Evolutionary conservation across 2,329 filamentous ascomycete species (phyloP).

Genomic region (Diaporthe sp.): DNA sequence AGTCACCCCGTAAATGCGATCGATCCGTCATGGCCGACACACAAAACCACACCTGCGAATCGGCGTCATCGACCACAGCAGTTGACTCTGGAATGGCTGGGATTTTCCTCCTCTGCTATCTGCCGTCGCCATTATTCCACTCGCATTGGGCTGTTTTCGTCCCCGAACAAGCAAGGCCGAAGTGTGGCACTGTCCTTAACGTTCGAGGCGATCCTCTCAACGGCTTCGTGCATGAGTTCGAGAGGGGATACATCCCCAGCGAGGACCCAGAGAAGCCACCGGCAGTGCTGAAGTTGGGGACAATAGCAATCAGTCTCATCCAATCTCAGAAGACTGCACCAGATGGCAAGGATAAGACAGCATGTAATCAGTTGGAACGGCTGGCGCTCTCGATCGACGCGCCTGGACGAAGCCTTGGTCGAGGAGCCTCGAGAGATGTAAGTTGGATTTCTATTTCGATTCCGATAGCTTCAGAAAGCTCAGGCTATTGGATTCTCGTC

Average conservation of each 20-base stretch:
- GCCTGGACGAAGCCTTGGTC: slow-evolving; percentile 24
- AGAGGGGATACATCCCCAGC: slow-evolving; percentile 23
- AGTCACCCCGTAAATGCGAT: background rate
- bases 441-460: background rate
- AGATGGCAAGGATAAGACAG: background rate
- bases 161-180: background rate
- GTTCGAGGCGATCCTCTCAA: slow-evolving; percentile 27
- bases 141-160: slow-evolving; percentile 27
- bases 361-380: slow-evolving; percentile 17
- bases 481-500: accelerated
- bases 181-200: slow-evolving; percentile 22
- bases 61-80: background rate
- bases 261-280: slow-evolving; percentile 25
- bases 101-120: slow-evolving; percentile 26
- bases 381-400: slow-evolving; percentile 14
- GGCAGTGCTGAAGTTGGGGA: background rate
- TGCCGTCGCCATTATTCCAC: slow-evolving; percentile 29
- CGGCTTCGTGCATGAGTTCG: slow-evolving; percentile 27
- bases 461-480: background rate
- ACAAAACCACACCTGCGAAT: background rate
- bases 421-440: slow-evolving; percentile 11
- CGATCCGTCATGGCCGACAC: background rate
- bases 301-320: background rate
- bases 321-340: background rate
- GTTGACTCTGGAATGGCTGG: background rate